Conservation (phyloP, 1,284 basidiomycete species). For the Puccinia triticina region DNA sequence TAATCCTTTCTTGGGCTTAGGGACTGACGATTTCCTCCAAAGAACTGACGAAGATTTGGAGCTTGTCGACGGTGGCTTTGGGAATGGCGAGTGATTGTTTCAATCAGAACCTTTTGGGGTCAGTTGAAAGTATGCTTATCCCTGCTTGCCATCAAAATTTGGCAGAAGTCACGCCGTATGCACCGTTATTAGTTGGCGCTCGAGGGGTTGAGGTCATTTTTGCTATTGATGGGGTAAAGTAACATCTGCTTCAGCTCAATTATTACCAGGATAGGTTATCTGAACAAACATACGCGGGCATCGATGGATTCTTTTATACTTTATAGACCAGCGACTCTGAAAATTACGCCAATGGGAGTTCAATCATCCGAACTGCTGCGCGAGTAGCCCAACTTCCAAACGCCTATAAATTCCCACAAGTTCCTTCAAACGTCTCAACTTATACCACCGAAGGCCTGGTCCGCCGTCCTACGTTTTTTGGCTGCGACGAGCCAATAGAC, state of each 20-base stretch:
- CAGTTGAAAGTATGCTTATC: not conserved
- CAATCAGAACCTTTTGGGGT: not conserved
- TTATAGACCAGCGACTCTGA: conserved; percentile 9
- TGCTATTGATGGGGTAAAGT: conserved; percentile 48
- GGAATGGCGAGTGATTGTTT: conserved; percentile 25
- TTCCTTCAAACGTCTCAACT: conserved; percentile 32
- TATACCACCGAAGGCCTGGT: conserved; percentile 42
- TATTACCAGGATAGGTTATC: not conserved
- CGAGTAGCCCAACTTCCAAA: conserved; percentile 27
- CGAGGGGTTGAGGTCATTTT: conserved; percentile 38
- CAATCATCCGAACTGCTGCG: conserved; percentile 23
- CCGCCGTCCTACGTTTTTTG: conserved; percentile 45
- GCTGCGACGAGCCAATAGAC: conserved; percentile 35
- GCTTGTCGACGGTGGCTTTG: conserved; percentile 46
- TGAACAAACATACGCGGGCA: not conserved
- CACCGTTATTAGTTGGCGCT: conserved; percentile 31
- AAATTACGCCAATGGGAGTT: conserved; percentile 51
- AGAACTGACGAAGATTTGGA: conserved; percentile 19
- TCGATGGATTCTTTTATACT: not conserved
- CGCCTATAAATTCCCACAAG: conserved; percentile 46
- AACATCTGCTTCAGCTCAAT: not conserved
- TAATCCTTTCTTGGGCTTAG: conserved; percentile 47
- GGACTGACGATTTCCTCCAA: conserved; percentile 26
- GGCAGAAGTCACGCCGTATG: conserved; percentile 45
- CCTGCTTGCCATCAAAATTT: not conserved